phyloP scores from a whole-genome alignment of 306 rosid species.

The Trifolium dubium region DNA sequence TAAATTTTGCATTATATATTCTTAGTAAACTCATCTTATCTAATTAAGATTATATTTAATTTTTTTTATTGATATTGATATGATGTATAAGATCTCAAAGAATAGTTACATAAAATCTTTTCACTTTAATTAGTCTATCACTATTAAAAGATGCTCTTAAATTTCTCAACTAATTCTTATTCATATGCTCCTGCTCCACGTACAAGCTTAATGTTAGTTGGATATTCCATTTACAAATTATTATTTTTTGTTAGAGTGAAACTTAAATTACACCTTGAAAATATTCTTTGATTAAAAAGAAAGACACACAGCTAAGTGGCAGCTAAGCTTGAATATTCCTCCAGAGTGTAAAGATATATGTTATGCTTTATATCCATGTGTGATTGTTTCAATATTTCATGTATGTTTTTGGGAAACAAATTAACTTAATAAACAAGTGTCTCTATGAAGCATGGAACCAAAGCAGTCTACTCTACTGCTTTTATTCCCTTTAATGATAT shows the following conservation, averaged over 20 bases:
- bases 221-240: conserved; percentile 48
- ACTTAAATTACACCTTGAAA: conserved; percentile 29
- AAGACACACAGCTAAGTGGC: conserved; percentile 50
- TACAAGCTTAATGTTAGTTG: conserved; percentile 34
- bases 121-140: conserved; percentile 19
- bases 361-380: conserved; percentile 41
- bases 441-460: conserved; percentile 33
- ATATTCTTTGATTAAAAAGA: conserved; percentile 51
- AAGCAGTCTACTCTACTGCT: conserved; percentile 22
- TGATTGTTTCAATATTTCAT: conserved; percentile 34
- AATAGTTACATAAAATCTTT: conserved; percentile 41
- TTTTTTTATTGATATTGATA: conserved; percentile 11
- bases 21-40: conserved; percentile 11
- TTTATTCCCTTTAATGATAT: conserved; percentile 21
- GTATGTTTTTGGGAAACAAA: conserved; percentile 40
- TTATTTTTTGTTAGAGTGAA: conserved; percentile 38
- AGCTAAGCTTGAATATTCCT: conserved; percentile 59
- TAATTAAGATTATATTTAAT: background rate
- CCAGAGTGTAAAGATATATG: conserved; percentile 61
- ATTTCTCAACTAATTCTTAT: conserved; percentile 13
- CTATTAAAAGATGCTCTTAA: conserved; percentile 40
- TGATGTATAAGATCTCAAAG: conserved; percentile 50
- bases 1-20: background rate
- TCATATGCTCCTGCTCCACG: background rate
- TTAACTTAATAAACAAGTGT: conserved; percentile 12